phyloP scores from a whole-genome alignment of 2,329 filamentous ascomycete genomes.

The Cladosporium oxysporum region DNA sequence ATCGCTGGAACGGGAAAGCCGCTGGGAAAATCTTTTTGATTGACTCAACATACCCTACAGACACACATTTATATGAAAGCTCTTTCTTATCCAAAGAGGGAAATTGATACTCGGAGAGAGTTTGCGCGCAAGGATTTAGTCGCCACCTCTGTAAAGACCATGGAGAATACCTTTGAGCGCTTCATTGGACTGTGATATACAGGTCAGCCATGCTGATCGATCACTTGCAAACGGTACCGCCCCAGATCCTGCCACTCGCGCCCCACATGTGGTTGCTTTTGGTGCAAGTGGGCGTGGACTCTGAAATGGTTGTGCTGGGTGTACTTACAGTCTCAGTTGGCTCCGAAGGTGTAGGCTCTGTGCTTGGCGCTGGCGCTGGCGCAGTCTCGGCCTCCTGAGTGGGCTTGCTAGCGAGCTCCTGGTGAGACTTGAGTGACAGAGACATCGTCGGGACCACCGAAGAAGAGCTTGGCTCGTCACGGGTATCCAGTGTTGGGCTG shows the following conservation, averaged over 20 bases:
- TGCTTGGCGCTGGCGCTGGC: neutral
- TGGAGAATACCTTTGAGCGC: neutral
- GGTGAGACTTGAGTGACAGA: neutral
- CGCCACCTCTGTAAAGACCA: neutral
- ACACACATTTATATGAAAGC: too few relatives aligned
- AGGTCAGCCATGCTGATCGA: neutral
- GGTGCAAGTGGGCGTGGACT: neutral
- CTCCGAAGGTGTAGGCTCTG: neutral
- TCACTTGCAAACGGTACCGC: neutral
- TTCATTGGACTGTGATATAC: neutral
- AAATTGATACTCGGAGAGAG: neutral
- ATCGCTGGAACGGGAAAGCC: too few relatives aligned
- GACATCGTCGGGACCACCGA: neutral
- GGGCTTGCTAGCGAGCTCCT: constrained; percentile 5
- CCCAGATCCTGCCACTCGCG: neutral
- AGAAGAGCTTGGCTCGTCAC: neutral
- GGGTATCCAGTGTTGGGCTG: constrained; percentile 5
- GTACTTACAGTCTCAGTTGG: neutral
- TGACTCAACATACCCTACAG: too few relatives aligned
- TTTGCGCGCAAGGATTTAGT: neutral
- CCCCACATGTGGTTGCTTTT: constrained; percentile 3
- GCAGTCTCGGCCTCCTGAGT: constrained; percentile 1
- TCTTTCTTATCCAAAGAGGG: too few relatives aligned
- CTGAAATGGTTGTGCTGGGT: neutral
- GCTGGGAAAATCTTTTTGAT: too few relatives aligned